phyloP scores from a whole-genome alignment of 202 grass and related monocot species.

The Saccharum hybrid region DNA sequence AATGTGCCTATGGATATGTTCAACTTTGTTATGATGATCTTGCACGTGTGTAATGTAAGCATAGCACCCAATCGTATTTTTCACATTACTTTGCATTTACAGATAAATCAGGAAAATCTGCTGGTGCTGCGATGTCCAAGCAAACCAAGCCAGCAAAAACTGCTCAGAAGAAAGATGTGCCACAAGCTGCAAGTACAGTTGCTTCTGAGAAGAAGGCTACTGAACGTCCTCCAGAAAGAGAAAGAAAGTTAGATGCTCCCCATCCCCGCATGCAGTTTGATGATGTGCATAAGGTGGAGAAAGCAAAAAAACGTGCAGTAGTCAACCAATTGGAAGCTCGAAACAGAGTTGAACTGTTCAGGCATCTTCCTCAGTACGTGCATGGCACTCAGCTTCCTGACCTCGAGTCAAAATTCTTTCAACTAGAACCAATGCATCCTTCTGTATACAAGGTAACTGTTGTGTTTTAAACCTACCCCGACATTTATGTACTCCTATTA shows the following conservation, averaged over 20 bases:
- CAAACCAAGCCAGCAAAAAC: slow-evolving; percentile 64
- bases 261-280: slow-evolving; percentile 90
- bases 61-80: neutral
- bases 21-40: neutral
- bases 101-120: slow-evolving; percentile 47
- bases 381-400: slow-evolving; percentile 94
- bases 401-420: slow-evolving; percentile 90
- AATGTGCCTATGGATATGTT: neutral
- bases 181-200: slow-evolving; percentile 47
- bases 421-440: slow-evolving; percentile 86
- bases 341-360: slow-evolving; percentile 88
- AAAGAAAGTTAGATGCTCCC: slow-evolving; percentile 86
- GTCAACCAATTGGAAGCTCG: slow-evolving; percentile 85
- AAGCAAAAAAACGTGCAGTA: slow-evolving; percentile 81
- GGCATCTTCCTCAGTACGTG: slow-evolving; percentile 82
- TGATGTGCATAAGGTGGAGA: slow-evolving; percentile 80
- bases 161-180: slow-evolving; percentile 77
- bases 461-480: slow-evolving; percentile 31
- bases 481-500: slow-evolving; percentile 31
- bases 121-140: slow-evolving; percentile 47
- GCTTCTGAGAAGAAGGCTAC: slow-evolving; percentile 71
- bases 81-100: slow-evolving; percentile 37
- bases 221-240: slow-evolving; percentile 66
- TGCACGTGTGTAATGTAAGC: neutral
- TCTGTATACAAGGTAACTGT: slow-evolving; percentile 92